Conservation (phyloP, 352 stramenopile species). For the Phytophthora pluvialis region DNA sequence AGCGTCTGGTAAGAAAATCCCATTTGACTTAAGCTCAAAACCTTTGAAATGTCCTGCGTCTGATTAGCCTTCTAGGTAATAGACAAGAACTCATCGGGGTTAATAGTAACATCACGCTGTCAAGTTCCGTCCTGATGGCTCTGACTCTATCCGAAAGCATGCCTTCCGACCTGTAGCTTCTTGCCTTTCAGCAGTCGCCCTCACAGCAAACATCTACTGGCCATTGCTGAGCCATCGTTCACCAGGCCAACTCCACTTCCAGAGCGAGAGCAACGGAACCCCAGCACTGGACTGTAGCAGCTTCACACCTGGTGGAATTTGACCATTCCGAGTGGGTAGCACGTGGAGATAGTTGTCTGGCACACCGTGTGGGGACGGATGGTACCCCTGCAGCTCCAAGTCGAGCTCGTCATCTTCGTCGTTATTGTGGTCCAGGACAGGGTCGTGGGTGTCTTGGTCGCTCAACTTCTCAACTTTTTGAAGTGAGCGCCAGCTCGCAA, state of each 20-base stretch:
- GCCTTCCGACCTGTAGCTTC: no score
- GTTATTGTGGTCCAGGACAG: neutral
- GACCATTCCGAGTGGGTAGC: conserved; percentile 33
- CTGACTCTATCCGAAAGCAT: no score
- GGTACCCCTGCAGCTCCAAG: neutral
- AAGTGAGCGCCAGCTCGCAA: conserved; percentile 11
- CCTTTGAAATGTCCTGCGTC: no score
- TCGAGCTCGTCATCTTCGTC: conserved; percentile 24
- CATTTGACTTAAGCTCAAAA: no score
- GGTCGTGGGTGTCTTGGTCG: neutral
- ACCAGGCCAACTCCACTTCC: conserved; percentile 38
- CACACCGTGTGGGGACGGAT: neutral
- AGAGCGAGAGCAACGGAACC: conserved; percentile 29
- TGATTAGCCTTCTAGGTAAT: no score
- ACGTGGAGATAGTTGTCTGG: conserved; percentile 27
- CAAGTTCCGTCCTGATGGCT: no score
- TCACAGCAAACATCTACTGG: conserved; percentile 18
- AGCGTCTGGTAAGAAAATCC: no score
- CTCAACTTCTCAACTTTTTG: neutral
- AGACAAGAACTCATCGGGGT: no score
- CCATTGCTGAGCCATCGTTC: conserved; percentile 25
- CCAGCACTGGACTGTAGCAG: conserved; percentile 24
- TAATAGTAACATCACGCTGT: no score
- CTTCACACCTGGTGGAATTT: conserved; percentile 34
- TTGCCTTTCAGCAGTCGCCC: no score